Evolutionary conservation across 2,329 filamentous ascomycete genomes (phyloP), one percentile per base, ranked within the genome.

Genomic region (Fusarium sp.): DNA sequence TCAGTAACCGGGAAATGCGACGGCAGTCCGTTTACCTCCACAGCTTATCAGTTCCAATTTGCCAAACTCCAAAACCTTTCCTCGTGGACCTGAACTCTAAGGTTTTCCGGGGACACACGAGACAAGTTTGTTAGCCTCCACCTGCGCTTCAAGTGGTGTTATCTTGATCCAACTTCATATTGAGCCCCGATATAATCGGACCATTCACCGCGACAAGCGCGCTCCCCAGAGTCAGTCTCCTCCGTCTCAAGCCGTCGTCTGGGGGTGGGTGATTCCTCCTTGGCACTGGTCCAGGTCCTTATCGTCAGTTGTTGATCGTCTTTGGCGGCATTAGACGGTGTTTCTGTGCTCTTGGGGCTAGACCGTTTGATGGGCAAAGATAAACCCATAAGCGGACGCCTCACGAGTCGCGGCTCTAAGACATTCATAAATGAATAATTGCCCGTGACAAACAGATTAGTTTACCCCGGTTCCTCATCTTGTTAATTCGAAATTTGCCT

Each of bases 151-250:
- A 33, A 41, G 62, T 58, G 56, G 58, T 67, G 35, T 55, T 67
- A 67, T 64, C 61, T 55, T 59, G 63, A 67, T 70, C 40, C 60
- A 56, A 56, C 60, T 70, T 68, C 61, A 64, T 46, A 42, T 58
- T 66, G 56, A 40, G 62, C 52, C 67, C 63, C 69, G 61, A 63
- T 67, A 27, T 73, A 62, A 65, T 71, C 61, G 56, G 64, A 50
- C 71, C 74, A 75, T 65, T 58, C 69, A 65, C 60, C 75, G 74
- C 75, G 74, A 76, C 74, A 76, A 76, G 74, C 75, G 74, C 74
- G 64, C 57, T 70, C 73, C 74, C 74, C 74, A 76, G 66, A 74
- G 56, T 55, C 53, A 55, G n/a, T 46, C 26, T 55, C 53, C 30
- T 67, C 70, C 68, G 63, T 58, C 57, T 68, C 40, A 69, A 70